Conservation (phyloP, 176 grass and related monocot species). For the Carex myosuroides region DNA sequence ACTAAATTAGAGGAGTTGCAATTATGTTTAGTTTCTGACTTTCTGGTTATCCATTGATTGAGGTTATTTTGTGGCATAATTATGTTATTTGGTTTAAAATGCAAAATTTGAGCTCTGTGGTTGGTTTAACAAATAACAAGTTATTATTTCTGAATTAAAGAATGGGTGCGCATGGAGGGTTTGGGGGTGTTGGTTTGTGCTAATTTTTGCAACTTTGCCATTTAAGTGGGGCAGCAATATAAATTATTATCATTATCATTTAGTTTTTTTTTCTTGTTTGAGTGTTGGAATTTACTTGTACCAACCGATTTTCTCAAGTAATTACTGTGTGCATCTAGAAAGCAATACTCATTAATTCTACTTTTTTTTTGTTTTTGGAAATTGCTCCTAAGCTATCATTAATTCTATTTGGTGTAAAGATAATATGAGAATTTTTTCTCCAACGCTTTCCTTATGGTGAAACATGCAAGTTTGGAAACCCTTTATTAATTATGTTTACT, state of each 20-base stretch:
- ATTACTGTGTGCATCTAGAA: background rate
- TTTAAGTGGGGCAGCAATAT: background rate
- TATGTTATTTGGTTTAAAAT: background rate
- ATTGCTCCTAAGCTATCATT: background rate
- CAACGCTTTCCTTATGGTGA: background rate
- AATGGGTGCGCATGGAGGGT: background rate
- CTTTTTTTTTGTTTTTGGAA: background rate
- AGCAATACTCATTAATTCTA: background rate
- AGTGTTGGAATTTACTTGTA: background rate
- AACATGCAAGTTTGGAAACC: background rate
- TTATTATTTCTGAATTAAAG: background rate
- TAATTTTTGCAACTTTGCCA: background rate
- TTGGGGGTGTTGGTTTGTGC: background rate
- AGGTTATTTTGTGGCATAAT: background rate
- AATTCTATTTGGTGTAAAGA: background rate
- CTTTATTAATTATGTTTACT: too few relatives aligned
- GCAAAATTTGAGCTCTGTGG: background rate
- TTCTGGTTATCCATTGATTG: background rate
- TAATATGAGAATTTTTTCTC: background rate
- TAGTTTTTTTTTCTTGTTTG: background rate
- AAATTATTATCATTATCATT: too few relatives aligned
- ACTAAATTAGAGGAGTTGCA: too few relatives aligned
- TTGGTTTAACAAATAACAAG: background rate
- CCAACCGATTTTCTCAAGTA: background rate
- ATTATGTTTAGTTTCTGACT: too few relatives aligned